These are phyloP conservation scores for Massarina eburnea DNA, from an alignment of 2,329 filamentous ascomycete genomes.

Conservation along the genomic window DNA sequence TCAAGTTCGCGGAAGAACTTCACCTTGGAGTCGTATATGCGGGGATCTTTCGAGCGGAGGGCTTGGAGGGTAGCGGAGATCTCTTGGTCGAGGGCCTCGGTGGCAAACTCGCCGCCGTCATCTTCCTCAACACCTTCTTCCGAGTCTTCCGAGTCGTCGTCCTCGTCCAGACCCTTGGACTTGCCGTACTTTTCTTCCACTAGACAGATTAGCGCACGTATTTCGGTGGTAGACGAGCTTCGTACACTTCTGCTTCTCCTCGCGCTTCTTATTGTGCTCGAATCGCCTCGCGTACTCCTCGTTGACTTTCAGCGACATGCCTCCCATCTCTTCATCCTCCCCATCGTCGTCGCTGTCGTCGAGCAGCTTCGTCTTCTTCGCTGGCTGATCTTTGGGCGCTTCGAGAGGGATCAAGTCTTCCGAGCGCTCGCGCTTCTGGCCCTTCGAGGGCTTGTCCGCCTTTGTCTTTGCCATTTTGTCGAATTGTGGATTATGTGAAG, in stretches of 20 bases:
- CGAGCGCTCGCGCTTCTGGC: constrained; percentile 26
- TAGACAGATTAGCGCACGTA: constrained; percentile 42
- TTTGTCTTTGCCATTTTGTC: constrained; percentile 27
- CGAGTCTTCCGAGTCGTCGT: constrained; percentile 55
- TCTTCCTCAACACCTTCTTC: constrained; percentile 76
- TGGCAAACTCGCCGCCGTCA: constrained; percentile 84
- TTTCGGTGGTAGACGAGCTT: not conserved
- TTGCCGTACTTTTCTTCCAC: constrained; percentile 87
- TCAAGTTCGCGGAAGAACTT: constrained; percentile 76
- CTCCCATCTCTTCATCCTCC: constrained; percentile 29
- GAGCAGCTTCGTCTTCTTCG: constrained; percentile 41
- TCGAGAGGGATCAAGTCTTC: constrained; percentile 14
- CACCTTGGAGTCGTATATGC: constrained; percentile 78
- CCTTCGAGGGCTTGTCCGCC: constrained; percentile 24
- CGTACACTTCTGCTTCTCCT: constrained; percentile 74
- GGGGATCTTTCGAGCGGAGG: constrained; percentile 86
- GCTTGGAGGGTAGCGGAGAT: constrained; percentile 86
- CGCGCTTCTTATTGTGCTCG: constrained; percentile 96
- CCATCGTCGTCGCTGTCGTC: constrained; percentile 38
- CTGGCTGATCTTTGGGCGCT: constrained; percentile 25
- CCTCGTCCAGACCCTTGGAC: constrained; percentile 39
- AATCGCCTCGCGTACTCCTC: constrained; percentile 85
- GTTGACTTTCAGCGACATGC: constrained; percentile 72
- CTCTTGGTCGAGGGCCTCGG: constrained; percentile 80
- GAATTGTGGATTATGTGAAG: not conserved